These are phyloP conservation scores for Fusarium goolgardi DNA, from an alignment of 2,329 filamentous ascomycete genomes.

Conservation along the genomic window DNA sequence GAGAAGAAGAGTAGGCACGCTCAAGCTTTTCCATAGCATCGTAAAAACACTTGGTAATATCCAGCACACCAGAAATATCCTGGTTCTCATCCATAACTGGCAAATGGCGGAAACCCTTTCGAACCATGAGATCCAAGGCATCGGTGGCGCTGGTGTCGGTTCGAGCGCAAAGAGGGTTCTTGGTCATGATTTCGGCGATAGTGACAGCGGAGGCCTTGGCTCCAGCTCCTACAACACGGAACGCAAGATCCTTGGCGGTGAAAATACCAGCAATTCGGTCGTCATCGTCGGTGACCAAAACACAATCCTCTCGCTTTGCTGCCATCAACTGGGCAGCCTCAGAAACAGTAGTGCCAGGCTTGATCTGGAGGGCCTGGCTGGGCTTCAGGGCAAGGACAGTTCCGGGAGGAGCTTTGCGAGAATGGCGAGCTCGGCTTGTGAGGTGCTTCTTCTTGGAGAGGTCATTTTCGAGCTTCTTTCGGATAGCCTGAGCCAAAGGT, in stretches of 20 bases:
- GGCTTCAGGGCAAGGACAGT: constrained; percentile 96
- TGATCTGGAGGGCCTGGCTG: constrained; percentile 96
- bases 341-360: constrained; percentile 90
- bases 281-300: constrained; percentile 96
- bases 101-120: constrained; percentile 96
- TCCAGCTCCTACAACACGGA: constrained; percentile 92
- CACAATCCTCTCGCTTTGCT: constrained; percentile 97
- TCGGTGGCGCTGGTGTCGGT: constrained; percentile 99
- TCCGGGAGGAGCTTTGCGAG: constrained; percentile 93
- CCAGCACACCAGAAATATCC: constrained; percentile 96
- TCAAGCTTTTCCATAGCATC: constrained; percentile 99
- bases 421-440: constrained; percentile 80
- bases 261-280: constrained; percentile 99
- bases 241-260: constrained; percentile 97
- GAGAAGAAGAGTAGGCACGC: constrained; percentile 96
- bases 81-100: constrained; percentile 99
- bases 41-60: constrained; percentile 99
- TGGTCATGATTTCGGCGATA: constrained; percentile 99
- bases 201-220: constrained; percentile 90
- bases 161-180: constrained; percentile 96
- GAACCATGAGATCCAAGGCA: constrained; percentile 96
- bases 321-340: constrained; percentile 99
- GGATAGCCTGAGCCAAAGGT: constrained; percentile 78
- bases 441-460: constrained; percentile 96
- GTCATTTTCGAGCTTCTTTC: constrained; percentile 95